Evolutionary conservation across 2,329 filamentous ascomycete genomes (phyloP), one percentile per base, ranked within the genome.

Genomic region (Colletotrichum filicis): DNA sequence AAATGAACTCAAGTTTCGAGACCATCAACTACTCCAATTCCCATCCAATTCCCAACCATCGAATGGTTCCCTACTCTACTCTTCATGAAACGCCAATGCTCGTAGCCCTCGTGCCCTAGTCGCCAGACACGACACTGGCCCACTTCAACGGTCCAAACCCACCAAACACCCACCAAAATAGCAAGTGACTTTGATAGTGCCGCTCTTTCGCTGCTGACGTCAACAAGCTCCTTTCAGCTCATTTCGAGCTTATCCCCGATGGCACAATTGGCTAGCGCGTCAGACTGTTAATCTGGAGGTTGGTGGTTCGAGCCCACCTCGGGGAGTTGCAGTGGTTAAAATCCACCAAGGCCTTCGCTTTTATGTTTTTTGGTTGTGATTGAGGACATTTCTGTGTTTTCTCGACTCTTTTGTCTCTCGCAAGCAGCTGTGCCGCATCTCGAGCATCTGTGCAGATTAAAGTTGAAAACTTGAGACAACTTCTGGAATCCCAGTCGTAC

Each of bases 241-340:
- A 2, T 1, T 6, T 19, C 7, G 71, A 70, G 71, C 66, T 66
- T 30, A 71, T 73, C 71, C 71, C 71, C 71, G 71, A 73, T 73
- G 66, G 71, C 71, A 73, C 71, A 73, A 73, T 73, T 73, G 71
- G 71, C 71, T 73, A 73, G 71, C 71, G 71, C 71, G 71, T 73
- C 71, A 73, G 71, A 73, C 71, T 73, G 71, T 73, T 73, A 73
- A 73, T 73, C 71, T 73, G 71, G 71, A 73, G 71, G 71, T 73
- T 73, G 71, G 71, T 73, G 71, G 71, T 73, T 73, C 71, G 71
- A 73, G 71, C 71, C 66, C 71, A 73, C 66, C 71, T 73, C 70
- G 70, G 70, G 70, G 70, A 73, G 70, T 37, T 7, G 1, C 8
- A 69, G 59, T 66, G 66, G 66, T 71, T 73, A 11, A 24, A 73